phyloP scores from a whole-genome alignment of 78 protist species.

The Dictyostelium discoideum region DNA sequence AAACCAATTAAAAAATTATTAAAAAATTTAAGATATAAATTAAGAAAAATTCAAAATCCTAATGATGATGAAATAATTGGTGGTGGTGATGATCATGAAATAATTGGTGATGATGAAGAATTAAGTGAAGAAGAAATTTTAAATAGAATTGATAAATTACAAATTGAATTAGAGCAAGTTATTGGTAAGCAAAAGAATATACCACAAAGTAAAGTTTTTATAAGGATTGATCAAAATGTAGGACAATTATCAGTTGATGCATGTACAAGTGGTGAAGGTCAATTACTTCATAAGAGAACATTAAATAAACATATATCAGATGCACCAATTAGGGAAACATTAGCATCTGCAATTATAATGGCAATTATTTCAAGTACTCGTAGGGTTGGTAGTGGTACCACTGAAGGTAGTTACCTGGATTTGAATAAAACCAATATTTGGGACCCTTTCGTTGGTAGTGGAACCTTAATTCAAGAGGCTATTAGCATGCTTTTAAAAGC shows the following conservation, averaged over 20 bases:
- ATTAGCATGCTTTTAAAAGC: not conserved
- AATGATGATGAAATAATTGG: not conserved
- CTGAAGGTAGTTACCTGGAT: not conserved
- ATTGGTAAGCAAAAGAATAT: not conserved
- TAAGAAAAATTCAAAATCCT: not conserved
- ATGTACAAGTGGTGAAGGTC: not conserved
- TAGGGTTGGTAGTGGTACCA: not conserved
- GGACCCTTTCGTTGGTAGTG: conserved; percentile 65
- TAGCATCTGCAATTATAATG: conserved; percentile 30
- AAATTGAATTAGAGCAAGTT: not conserved
- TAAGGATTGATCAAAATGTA: conserved; percentile 2
- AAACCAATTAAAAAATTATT: not conserved
- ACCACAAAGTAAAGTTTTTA: conserved; percentile 27
- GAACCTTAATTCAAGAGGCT: conserved; percentile 47
- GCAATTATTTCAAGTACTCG: not conserved
- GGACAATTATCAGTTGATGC: conserved; percentile 51
- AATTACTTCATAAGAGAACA: conserved; percentile 34
- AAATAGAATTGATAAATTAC: not conserved
- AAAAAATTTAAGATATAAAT: not conserved
- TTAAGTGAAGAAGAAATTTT: too few species aligned
- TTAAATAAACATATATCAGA: conserved; percentile 35
- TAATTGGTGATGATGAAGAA: not conserved
- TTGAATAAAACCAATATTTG: not conserved
- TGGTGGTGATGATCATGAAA: not conserved
- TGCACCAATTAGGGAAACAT: conserved; percentile 71